These are phyloP conservation scores for Albugo candida DNA, from an alignment of 352 stramenopile species.

Conservation along the genomic window DNA sequence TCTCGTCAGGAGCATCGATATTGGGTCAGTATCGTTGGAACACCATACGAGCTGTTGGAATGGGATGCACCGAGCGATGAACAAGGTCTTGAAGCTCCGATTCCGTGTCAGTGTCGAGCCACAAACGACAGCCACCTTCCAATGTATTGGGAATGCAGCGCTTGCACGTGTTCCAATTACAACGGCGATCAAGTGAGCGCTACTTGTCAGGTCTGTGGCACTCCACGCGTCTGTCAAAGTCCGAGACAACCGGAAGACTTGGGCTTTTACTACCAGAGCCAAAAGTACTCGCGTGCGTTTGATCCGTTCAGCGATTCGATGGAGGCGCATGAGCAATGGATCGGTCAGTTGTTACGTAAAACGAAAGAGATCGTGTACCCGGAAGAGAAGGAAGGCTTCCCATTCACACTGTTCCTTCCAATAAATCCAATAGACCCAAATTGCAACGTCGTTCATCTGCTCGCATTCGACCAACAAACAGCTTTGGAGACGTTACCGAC, in stretches of 20 bases:
- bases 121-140: conserved; percentile 12
- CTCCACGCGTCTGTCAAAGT: conserved; percentile 14
- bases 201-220: conserved; percentile 59
- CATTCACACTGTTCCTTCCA: conserved; percentile 53
- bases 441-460: conserved; percentile 26
- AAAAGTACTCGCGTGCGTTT: conserved; percentile 42
- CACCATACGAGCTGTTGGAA: conserved; percentile 71
- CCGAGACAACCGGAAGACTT: conserved; percentile 13
- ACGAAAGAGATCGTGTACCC: conserved; percentile 47
- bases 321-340: conserved; percentile 52
- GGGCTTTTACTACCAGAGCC: conserved; percentile 37
- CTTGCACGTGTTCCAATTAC: conserved; percentile 74
- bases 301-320: conserved; percentile 70
- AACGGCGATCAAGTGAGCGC: conserved; percentile 67
- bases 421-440: conserved; percentile 21
- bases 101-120: conserved; percentile 16
- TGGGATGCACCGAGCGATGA: conserved; percentile 70
- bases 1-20: conserved; percentile 64
- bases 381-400: conserved; percentile 63
- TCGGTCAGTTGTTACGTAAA: conserved; percentile 43
- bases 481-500: conserved; percentile 17
- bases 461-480: conserved; percentile 43
- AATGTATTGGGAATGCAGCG: conserved; percentile 77
- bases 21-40: conserved; percentile 80
- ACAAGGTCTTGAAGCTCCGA: conserved; percentile 56